Percentiles rank a stretch among this genome's conserved stretches.
phyloP scores from a whole-genome alignment of 768 basidiomycete genomes.

The Auriscalpium vulgare region DNA sequence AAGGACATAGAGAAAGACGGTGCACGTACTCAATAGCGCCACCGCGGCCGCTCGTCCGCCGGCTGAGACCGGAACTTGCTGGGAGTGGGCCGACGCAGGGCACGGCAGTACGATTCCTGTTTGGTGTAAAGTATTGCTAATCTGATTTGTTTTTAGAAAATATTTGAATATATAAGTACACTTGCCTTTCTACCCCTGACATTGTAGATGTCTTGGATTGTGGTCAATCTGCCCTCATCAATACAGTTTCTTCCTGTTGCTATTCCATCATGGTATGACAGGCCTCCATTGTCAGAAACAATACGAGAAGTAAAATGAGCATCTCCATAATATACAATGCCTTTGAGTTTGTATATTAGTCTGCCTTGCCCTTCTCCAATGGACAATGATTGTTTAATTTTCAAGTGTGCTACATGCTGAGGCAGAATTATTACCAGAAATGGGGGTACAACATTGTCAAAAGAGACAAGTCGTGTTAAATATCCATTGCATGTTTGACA shows the following conservation, averaged over 20 bases:
- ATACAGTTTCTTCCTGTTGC: background rate
- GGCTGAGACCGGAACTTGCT: no score
- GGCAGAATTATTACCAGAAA: background rate
- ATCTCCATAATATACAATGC: constrained; percentile 17
- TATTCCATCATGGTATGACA: constrained; percentile 23
- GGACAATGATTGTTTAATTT: background rate
- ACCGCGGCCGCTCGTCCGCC: no score
- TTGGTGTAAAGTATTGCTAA: background rate
- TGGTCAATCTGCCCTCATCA: background rate
- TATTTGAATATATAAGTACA: background rate
- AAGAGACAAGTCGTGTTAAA: background rate
- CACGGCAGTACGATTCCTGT: background rate
- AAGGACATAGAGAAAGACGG: no score
- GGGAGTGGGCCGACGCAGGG: background rate
- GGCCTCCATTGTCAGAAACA: constrained; percentile 8
- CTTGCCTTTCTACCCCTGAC: background rate
- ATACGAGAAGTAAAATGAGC: constrained; percentile 18
- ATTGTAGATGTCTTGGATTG: background rate
- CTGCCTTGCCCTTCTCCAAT: background rate
- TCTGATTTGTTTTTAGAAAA: background rate
- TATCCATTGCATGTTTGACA: background rate
- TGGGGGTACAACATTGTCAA: background rate
- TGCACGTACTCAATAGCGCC: no score
- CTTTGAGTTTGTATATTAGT: constrained; percentile 4
- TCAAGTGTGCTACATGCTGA: background rate